Conservation (phyloP, 1,139 yeast species). For the Suhomyces ambrosiae region DNA sequence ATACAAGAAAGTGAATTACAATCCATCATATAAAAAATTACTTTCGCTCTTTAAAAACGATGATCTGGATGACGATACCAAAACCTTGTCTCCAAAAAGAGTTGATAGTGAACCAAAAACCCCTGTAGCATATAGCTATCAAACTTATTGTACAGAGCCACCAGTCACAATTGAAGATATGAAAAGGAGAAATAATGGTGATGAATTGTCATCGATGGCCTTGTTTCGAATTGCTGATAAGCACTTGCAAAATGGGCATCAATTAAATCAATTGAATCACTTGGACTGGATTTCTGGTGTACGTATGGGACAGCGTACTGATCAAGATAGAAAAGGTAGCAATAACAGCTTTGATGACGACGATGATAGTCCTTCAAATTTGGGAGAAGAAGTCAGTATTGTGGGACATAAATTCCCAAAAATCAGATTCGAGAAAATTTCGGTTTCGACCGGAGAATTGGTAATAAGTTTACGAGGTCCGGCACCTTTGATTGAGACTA, state of each 20-base stretch:
- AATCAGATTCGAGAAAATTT: constrained; percentile 79
- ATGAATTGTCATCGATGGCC: constrained; percentile 39
- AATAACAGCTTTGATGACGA: constrained; percentile 24
- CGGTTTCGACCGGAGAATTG: constrained; percentile 82
- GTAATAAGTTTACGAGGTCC: constrained; percentile 82
- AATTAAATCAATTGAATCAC: constrained; percentile 56
- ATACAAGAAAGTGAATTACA: constrained; percentile 60
- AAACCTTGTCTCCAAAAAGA: constrained; percentile 2
- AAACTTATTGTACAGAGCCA: constrained; percentile 45
- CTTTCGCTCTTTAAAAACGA: constrained; percentile 24
- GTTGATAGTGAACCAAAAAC: constrained; percentile 5
- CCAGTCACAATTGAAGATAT: constrained; percentile 38
- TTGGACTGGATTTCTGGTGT: constrained; percentile 95
- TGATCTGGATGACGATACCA: constrained; percentile 24
- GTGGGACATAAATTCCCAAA: constrained; percentile 92
- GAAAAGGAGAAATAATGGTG: constrained; percentile 36
- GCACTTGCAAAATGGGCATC: constrained; percentile 28
- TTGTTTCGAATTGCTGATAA: constrained; percentile 37
- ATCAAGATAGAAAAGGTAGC: constrained; percentile 29
- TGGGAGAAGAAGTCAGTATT: constrained; percentile 88
- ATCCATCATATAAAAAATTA: constrained; percentile 39
- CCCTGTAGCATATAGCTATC: constrained; percentile 25
- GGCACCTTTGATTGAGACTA: constrained; percentile 36
- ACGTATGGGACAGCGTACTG: constrained; percentile 63
- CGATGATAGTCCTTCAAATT: constrained; percentile 61